phyloP scores from a whole-genome alignment of 805 yeast species.

The Lachancea waltii region DNA sequence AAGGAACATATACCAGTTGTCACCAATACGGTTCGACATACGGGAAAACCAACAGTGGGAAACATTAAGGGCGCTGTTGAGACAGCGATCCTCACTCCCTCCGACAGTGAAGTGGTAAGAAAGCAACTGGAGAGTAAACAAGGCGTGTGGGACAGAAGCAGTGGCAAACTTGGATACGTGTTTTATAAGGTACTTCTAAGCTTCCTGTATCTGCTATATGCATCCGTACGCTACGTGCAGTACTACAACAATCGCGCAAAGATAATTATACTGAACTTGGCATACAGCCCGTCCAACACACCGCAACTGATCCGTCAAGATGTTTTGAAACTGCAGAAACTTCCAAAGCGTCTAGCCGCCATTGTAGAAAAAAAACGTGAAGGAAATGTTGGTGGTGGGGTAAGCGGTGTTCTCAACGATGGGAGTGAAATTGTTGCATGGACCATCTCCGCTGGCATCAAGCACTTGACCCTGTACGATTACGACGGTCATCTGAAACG shows the following conservation, averaged over 20 bases:
- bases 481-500: slow-evolving; percentile 60
- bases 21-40: slow-evolving; percentile 6
- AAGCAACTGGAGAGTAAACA: background rate
- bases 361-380: slow-evolving; percentile 68
- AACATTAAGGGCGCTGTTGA: slow-evolving; percentile 7
- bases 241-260: slow-evolving; percentile 45
- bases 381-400: slow-evolving; percentile 84
- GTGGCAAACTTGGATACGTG: slow-evolving; percentile 19
- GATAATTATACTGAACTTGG: slow-evolving; percentile 52
- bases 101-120: slow-evolving; percentile 6
- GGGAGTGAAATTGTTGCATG: slow-evolving; percentile 76
- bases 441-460: slow-evolving; percentile 85
- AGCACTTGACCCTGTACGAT: slow-evolving; percentile 69
- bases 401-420: slow-evolving; percentile 72
- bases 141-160: slow-evolving; percentile 11
- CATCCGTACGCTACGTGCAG: slow-evolving; percentile 48
- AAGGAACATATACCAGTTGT: slow-evolving; percentile 8
- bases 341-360: slow-evolving; percentile 72
- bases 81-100: background rate
- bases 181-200: slow-evolving; percentile 46
- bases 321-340: slow-evolving; percentile 61
- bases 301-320: slow-evolving; percentile 86
- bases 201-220: slow-evolving; percentile 47
- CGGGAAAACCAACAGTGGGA: slow-evolving; percentile 5
- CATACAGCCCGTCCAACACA: slow-evolving; percentile 65